These are phyloP conservation scores for Hypomontagnella monticulosa DNA, from an alignment of 495 filamentous ascomycete species.

Conservation along the genomic window DNA sequence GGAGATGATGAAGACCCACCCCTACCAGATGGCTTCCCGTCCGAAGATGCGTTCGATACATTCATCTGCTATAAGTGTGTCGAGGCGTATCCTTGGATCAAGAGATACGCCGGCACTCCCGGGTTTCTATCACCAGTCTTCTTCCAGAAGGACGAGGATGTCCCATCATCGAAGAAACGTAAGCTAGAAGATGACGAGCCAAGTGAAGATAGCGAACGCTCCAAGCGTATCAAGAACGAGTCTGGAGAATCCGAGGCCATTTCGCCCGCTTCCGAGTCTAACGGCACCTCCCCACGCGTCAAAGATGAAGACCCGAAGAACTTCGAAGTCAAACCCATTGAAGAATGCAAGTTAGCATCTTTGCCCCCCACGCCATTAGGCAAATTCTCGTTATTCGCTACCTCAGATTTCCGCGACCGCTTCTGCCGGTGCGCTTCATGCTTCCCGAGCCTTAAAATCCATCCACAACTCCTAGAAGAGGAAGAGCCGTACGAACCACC, in stretches of 20 bases:
- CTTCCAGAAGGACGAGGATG: conserved; percentile 34
- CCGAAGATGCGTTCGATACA: conserved; percentile 85
- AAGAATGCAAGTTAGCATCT: conserved; percentile 57
- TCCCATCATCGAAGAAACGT: conserved; percentile 70
- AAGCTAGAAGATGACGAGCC: conserved; percentile 72
- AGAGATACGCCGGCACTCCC: conserved; percentile 80
- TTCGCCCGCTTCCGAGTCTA: conserved; percentile 13
- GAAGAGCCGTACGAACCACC: conserved; percentile 94
- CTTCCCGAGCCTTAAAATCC: conserved; percentile 73
- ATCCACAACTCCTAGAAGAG: conserved; percentile 87
- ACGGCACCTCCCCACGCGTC: conserved; percentile 21
- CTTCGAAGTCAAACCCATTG: conserved; percentile 27
- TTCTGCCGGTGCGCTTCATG: conserved; percentile 82
- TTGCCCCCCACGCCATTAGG: conserved; percentile 61
- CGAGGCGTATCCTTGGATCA: conserved; percentile 90
- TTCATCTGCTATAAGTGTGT: conserved; percentile 96
- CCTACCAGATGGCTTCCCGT: conserved; percentile 84
- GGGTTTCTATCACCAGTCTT: conserved; percentile 83
- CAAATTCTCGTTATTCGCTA: conserved; percentile 82
- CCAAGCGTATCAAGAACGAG: conserved; percentile 69
- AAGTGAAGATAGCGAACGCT: conserved; percentile 47
- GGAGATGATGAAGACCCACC: conserved; percentile 60
- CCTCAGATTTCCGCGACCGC: conserved; percentile 74
- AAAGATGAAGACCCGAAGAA: conserved; percentile 42
- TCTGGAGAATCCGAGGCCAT: conserved; percentile 28